Base-by-base conservation (phyloP, 805 yeast genomes). In the Nakazawaea anatomiae region DNA sequence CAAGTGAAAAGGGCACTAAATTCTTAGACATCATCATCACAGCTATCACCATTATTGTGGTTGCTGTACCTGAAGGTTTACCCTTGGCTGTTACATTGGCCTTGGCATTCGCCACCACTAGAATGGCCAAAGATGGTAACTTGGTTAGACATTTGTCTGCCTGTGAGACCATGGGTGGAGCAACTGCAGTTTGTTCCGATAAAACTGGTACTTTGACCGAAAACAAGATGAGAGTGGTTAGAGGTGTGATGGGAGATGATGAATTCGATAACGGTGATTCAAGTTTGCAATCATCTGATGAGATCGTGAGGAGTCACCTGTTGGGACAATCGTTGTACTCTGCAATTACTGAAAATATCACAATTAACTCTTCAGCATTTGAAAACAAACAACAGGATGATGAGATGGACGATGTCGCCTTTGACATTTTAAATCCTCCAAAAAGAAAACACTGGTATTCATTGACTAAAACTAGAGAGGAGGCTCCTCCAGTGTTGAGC, bases 161-260 rank as follows among this genome's bases (percentile, higher is more conserved):
- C 44, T 94, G 99, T 76, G 99, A 94, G 69, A 94, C 97, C 14
- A 92, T 94, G 98, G 99, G 99, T 42, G 89, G 96, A 44, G 99
- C 97, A 1, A 94, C 98, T 11, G 94, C 97, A 4, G 77, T 94
- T 47, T 94, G 99, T 68, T 90, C 97, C 0, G 99, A 94, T 71
- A 92, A 94, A 67, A 94, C 99, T 0, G 99, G 99, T 53, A 94
- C 99, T 10, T 75, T 94, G 52, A 94, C 99, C 1, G 96, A 90
- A 65, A 94, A 94, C 66, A 77, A 75, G 60, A 94, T 94, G 99
- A 80, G 89, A 39, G 90, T 94, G 5, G 96, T 90, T 9, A 79
- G 76, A 51, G 96, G 94, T 3, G 70, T 79, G 29, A 61, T 90
- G 34, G 95, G 94, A 8, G 66, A 68, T 41, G 52, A 67, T n/a